Evolutionary conservation across 345 rosid species (phyloP), one percentile per base, ranked within the genome.

Genomic region (Pugionium cornutum): DNA sequence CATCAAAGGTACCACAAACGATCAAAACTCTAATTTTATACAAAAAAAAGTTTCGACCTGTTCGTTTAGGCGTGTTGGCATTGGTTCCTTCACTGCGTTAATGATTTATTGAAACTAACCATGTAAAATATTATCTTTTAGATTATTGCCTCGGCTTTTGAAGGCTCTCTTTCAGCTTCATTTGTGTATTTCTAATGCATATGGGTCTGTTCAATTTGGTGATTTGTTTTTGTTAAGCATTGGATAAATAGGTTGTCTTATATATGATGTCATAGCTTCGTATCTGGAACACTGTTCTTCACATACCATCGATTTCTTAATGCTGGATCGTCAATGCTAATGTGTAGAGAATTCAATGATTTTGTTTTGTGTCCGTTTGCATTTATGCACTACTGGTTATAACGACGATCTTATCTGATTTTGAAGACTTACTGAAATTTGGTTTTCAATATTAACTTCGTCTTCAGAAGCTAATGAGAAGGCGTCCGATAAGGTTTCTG

Each of bases 401-500:
- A 36, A 28, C 2, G 11, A 2, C 41, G 35, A 29, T 9, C 11
- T 50, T 10, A 65, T 51, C 34, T 34, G 10, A 35, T 43, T 43
- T 51, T 4, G 45, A 51, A 0, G 9, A 30, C 8, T 29, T 40
- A 27, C 25, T 56, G 5, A 56, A 11, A 10, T 33, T 33, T 62
- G 33, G 1, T 10, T 56, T 4, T 31, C 43, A 34, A 26, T 35
- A 1, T 25, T 33, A 34, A 42, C 9, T 48, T 57, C 1, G 37
- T 69, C 28, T 57, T 32, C 78, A 87, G 95, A 92, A 66, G 83
- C 89, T 47, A 69, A 75, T 61, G 88, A 79, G 27, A 84, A 80
- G 76, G 89, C 76, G 53, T 86, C 83, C 64, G 83, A 82, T 50
- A 83, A 82, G 64, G 83, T 86, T 58, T 77, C 95, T 34, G 84